A percentile compares a stretch with the other conserved stretches of the same genome.
These are phyloP conservation scores for Tylopilus balloui DNA, from an alignment of 768 basidiomycete species.

Conservation along the genomic window DNA sequence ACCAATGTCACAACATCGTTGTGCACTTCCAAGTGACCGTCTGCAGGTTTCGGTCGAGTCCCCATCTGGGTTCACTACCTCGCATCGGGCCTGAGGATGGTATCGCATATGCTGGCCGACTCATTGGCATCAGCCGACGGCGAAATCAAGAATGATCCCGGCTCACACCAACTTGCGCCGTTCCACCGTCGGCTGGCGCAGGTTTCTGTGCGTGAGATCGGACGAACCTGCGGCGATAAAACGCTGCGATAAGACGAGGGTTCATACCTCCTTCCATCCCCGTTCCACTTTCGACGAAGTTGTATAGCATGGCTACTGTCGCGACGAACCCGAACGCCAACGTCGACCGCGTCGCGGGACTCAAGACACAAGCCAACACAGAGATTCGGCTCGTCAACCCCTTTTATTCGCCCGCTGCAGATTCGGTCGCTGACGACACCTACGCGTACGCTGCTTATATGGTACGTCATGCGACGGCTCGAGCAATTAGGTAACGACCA, in stretches of 20 bases:
- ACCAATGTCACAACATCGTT: slow-evolving; percentile 7
- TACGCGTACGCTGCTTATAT: slow-evolving; percentile 60
- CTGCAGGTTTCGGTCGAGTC: not conserved
- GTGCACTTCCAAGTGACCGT: not conserved
- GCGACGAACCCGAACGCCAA: slow-evolving; percentile 37
- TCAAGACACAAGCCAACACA: slow-evolving; percentile 23
- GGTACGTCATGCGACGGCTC: slow-evolving; percentile 31
- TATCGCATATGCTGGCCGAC: too few species aligned
- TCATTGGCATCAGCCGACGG: slow-evolving; percentile 2
- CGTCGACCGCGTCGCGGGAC: slow-evolving; percentile 15
- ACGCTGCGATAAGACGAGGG: not conserved
- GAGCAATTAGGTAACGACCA: not conserved
- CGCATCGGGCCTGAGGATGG: too few species aligned
- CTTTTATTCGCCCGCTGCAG: slow-evolving; percentile 61
- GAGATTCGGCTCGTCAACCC: slow-evolving; percentile 45
- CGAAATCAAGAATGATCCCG: slow-evolving; percentile 8
- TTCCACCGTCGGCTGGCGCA: slow-evolving; percentile 11
- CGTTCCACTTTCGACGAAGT: not conserved
- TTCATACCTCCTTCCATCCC: not conserved
- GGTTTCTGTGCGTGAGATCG: not conserved
- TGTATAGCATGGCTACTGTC: slow-evolving; percentile 44
- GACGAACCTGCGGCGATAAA: slow-evolving; percentile 15
- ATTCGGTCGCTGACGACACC: slow-evolving; percentile 44
- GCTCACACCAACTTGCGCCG: slow-evolving; percentile 23
- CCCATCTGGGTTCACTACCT: not conserved